phyloP scores from a whole-genome alignment of 2,329 filamentous ascomycete genomes.

The Cytospora schulzeri region DNA sequence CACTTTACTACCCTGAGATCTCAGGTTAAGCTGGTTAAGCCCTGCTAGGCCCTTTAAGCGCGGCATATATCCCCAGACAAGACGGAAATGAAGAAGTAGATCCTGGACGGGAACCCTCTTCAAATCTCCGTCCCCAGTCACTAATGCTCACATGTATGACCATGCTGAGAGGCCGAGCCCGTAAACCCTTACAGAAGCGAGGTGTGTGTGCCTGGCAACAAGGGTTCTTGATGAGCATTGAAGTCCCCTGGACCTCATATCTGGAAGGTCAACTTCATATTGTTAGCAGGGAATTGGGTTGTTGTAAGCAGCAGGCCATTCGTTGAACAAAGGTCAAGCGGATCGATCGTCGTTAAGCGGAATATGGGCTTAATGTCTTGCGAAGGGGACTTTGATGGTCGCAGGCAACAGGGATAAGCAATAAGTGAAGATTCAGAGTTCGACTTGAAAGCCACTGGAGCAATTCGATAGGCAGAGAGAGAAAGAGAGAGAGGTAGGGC shows the following conservation, averaged over 20 bases:
- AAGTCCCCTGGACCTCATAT: not conserved
- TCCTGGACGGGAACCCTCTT: not conserved
- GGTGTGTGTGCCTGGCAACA: not conserved
- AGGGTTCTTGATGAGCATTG: not conserved
- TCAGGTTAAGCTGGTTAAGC: not conserved
- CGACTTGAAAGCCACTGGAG: not conserved
- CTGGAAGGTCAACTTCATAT: not conserved
- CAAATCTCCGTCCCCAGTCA: conserved; percentile 22
- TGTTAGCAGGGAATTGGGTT: not conserved
- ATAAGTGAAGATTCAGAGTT: not conserved
- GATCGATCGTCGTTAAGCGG: not conserved
- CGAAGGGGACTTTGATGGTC: not conserved
- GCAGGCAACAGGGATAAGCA: no score
- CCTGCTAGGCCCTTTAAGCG: not conserved
- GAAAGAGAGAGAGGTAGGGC: no score
- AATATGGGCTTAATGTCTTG: not conserved
- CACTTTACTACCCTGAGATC: not conserved
- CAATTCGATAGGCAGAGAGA: no score
- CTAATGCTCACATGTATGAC: not conserved
- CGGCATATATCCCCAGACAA: conserved; percentile 18
- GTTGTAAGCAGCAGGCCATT: not conserved
- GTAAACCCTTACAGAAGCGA: not conserved
- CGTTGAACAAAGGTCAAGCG: not conserved
- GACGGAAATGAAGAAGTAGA: conserved; percentile 8
- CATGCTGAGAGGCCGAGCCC: not conserved